Conservation (phyloP, 2,329 filamentous ascomycete genomes). For the Fusarium sp. region DNA sequence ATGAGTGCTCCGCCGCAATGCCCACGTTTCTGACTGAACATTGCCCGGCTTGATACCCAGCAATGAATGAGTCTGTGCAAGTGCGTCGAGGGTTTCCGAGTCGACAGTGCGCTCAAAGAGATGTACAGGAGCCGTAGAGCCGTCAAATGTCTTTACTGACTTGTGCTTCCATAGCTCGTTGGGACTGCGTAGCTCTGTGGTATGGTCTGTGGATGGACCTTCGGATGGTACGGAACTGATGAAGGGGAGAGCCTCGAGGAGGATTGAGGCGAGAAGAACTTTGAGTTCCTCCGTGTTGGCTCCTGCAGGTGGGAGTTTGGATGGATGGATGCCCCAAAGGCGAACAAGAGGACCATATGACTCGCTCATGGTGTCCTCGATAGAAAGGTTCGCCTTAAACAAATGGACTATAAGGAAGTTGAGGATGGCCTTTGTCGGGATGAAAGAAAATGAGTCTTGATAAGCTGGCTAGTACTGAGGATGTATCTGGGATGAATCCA, state of each 20-base stretch:
- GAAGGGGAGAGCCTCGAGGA: conserved; percentile 67
- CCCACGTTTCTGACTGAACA: conserved; percentile 64
- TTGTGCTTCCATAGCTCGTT: conserved; percentile 58
- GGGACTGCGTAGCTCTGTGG: conserved; percentile 23
- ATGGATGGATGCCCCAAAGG: conserved; percentile 59
- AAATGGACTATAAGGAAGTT: conserved; percentile 2
- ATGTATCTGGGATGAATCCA: not conserved
- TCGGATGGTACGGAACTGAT: conserved; percentile 61
- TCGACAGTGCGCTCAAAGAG: conserved; percentile 61
- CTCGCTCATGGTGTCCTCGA: conserved; percentile 31
- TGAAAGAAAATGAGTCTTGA: not conserved
- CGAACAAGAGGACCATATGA: conserved; percentile 59
- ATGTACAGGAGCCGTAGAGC: conserved; percentile 61
- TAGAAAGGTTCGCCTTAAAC: not conserved
- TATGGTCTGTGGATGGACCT: conserved; percentile 33
- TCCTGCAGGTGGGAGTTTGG: conserved; percentile 56
- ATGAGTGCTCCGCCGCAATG: conserved; percentile 68
- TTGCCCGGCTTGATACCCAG: conserved; percentile 34
- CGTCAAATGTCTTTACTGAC: conserved; percentile 56
- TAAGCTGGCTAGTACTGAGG: not conserved
- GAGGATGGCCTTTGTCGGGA: not conserved
- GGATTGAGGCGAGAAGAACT: conserved; percentile 60
- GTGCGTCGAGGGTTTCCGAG: conserved; percentile 52
- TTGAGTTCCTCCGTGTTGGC: conserved; percentile 55
- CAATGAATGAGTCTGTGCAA: conserved; percentile 48